These are phyloP conservation scores for Penicillium sp. DNA, from an alignment of 2,329 filamentous ascomycete species.

Conservation along the genomic window DNA sequence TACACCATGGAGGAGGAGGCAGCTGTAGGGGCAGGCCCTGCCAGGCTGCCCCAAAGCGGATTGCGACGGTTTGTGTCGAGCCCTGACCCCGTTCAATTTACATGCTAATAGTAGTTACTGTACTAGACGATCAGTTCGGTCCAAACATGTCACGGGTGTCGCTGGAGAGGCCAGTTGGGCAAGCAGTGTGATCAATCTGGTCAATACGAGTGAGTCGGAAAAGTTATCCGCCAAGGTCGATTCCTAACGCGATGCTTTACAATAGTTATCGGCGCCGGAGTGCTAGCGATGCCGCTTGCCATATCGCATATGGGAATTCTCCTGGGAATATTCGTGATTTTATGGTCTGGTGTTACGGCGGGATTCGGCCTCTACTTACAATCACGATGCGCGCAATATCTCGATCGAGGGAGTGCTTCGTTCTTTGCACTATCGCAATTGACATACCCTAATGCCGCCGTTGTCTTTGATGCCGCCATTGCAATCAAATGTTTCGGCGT, in stretches of 20 bases:
- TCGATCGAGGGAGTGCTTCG: slow-evolving; percentile 80
- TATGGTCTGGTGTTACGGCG: slow-evolving; percentile 85
- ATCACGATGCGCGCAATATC: slow-evolving; percentile 83
- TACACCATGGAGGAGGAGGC: slow-evolving; percentile 34
- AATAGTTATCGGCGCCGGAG: slow-evolving; percentile 83
- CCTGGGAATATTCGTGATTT: slow-evolving; percentile 73
- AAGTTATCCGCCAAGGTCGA: not conserved
- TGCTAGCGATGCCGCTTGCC: slow-evolving; percentile 90
- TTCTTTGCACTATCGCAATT: slow-evolving; percentile 97
- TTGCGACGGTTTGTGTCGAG: slow-evolving; percentile 28
- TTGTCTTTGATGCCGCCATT: slow-evolving; percentile 92
- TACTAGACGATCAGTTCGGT: slow-evolving; percentile 40
- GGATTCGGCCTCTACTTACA: slow-evolving; percentile 95
- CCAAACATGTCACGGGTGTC: slow-evolving; percentile 64
- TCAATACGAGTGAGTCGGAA: slow-evolving; percentile 77
- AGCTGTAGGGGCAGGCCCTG: slow-evolving; percentile 24
- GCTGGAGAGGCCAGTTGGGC: slow-evolving; percentile 76
- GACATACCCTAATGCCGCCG: slow-evolving; percentile 91
- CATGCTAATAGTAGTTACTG: not conserved
- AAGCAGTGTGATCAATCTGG: slow-evolving; percentile 88
- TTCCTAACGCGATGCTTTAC: not conserved
- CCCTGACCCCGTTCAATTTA: not conserved
- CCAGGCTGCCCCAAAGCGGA: slow-evolving; percentile 21
- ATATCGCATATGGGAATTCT: slow-evolving; percentile 93
- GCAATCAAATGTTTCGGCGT: slow-evolving; percentile 98